Evolutionary conservation across 805 yeast species (phyloP), one percentile per base, ranked within the genome.

Genomic region (Candida maesae): DNA sequence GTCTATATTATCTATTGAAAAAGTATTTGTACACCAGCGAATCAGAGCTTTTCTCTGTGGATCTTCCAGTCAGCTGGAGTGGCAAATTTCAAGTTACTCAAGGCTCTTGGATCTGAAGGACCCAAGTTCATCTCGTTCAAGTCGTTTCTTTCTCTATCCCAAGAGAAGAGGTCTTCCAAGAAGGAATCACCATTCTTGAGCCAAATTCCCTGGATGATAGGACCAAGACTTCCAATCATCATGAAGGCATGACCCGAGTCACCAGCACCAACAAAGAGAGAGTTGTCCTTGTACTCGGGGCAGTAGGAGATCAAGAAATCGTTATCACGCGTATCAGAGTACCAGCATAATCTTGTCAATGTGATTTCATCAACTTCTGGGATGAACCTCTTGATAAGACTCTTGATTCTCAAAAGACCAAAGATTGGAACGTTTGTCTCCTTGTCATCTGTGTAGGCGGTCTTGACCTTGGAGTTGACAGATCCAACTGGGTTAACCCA

Each of bases 161-260:
- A 59, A 5, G 60, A 49, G 38, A 56, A 56, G 3, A 56, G 29
- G 15, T 51, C 25, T 3, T 42, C 42, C 16, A 58, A 41, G 26
- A 53, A 41, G 5, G 28, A 17, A 29, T 47, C 49, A n/a, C 52
- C 53, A 5, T 45, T 43, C 3, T 39, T 21, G 11, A 46, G 31
- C 16, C 56, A 35, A 27, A 59, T 47, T 32, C 47, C 52, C 24
- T 36, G 50, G 16, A 55, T 50, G 25, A 49, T 48, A 10, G 46
- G 48, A 17, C 71, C 70, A 14, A 66, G 47, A 20, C 56, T 55
- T 2, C 67, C 68, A 23, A 65, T 49, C 52, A 65, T 59, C 56
- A 62, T 64, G 41, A 63, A 67, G 5, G 60, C 66, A 49, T 66
- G 71, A 0, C 69, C 69, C 14, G 67, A 60, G 42, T 66, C 71